Evolutionary conservation across 148 eudicot genomes (phyloP), one percentile per base, ranked within the genome.

Genomic region (Vaccinium darrowii): DNA sequence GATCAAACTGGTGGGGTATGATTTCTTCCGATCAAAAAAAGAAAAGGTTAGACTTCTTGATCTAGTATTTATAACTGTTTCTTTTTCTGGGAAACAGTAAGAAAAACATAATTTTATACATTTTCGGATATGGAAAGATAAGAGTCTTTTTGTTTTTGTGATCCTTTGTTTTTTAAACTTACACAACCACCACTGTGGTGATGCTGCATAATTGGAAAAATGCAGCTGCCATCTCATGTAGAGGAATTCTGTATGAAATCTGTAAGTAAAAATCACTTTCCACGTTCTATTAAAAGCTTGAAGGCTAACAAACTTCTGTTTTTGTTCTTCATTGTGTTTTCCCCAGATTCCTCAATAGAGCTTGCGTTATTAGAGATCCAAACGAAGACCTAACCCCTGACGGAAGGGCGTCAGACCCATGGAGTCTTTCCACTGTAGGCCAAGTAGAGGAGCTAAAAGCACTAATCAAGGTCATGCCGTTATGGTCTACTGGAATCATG

Each of bases 391-490:
- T 87, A 50, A 81, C 83, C 33, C 60, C 84, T 0, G 88, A 90
- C 39, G 93, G 93, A 80, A 79, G 36, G 30, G 86, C 90, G 30
- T 77, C 63, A 43, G 75, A 93, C 80, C 88, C 91, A 23, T 89
- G 91, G 92, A 71, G 53, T 52, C 84, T 94, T 56, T 91, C 93
- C 86, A 91, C 92, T 1, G 89, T 94, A 14, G 93, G 92, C 53
- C 90, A 92, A 82, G 93, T 92, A 9, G 94, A 93, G 80, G 94
- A 92, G 80, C 82, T 94, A 43, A 94, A 94, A 84, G 84, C 94
- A 9, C 77, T 92, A 2, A 50, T 94, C 23, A 90, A 85, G 78
- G 88, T 93, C 43, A 84, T 94, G 50, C 96, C 94, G 25, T 78
- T 94, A 74, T 91, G 95, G 93, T 93, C 92, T 9, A 73, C 95